Base-by-base conservation (phyloP, 208 protist species). In the Acanthamoeba divionensis region DNA sequence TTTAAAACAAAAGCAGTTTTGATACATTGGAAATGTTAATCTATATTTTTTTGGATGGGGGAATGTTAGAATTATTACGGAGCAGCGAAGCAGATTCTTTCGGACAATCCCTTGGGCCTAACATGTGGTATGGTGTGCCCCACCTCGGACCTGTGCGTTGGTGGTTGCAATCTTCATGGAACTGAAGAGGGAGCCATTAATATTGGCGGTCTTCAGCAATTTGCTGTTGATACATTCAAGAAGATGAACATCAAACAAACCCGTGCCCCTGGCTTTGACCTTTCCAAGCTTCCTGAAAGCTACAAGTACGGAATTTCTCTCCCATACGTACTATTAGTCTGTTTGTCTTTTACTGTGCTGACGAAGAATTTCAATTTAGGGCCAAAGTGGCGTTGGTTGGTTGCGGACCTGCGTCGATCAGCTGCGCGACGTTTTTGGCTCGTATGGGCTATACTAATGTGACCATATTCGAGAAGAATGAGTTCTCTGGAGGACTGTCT, bases 101-200 rank as follows among this genome's bases (percentile, higher is more conserved):
- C 93, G 5, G 95, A 97, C 80, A 97, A 97, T 89, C 96, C 96
- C 45, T n/a, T 97, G 0, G 94, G 94, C 82, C 52, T 96, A 13
- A 95, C 92, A 24, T 96, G 95, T 60, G 96, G 96, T 89, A 96
- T 97, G 94, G 95, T 97, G 12, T 97, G 96, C 91, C 95, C 95
- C 10, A 93, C 92, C 0, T 89, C 47, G 33, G 91, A 96, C 26
- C 83, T 96, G 5, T 98, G 96, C 87, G 93, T 95, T 50, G 94
- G 94, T 63, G 93, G 94, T 5, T 98, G 96, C 91, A 97, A 97
- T 85, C 77, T 98, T 0, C 65, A 67, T 31, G 95, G 92, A 0
- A 90, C 94, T 0, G 93, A 96, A 66, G 94, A 95, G 57, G 96
- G 96, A 12, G 55, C 95, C 24, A 96, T 96, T 65, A 94, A 96